Evolutionary conservation across 495 filamentous ascomycete species (phyloP).

Genomic region (Xylaria scruposa): DNA sequence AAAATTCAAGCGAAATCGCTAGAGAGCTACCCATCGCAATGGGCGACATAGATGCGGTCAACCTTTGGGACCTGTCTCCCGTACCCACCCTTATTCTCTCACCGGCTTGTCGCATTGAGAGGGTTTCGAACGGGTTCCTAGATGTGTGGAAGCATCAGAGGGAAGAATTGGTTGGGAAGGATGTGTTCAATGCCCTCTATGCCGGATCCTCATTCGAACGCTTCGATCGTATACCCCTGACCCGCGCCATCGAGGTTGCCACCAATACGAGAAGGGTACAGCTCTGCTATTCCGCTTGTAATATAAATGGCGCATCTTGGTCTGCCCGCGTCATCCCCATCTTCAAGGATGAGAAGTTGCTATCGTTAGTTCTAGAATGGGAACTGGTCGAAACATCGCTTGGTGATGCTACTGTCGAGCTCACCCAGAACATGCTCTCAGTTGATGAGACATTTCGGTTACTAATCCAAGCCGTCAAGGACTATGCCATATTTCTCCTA

Average conservation of each 20-base stretch:
- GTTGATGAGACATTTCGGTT: slow-evolving; percentile 65
- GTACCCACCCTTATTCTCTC: slow-evolving; percentile 59
- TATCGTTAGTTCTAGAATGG: slow-evolving; percentile 58
- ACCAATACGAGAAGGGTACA: slow-evolving; percentile 45
- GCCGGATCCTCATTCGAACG: slow-evolving; percentile 44
- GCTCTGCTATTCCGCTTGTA: slow-evolving; percentile 36
- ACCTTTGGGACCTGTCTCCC: slow-evolving; percentile 58
- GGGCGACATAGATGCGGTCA: slow-evolving; percentile 10
- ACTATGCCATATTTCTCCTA: slow-evolving; percentile 73
- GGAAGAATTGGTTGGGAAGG: slow-evolving; percentile 49
- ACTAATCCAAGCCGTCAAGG: slow-evolving; percentile 68
- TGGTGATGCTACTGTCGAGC: slow-evolving; percentile 44
- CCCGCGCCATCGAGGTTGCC: slow-evolving; percentile 53
- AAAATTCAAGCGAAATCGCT: not conserved
- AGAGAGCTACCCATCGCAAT: slow-evolving; percentile 1
- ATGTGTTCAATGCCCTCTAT: slow-evolving; percentile 51
- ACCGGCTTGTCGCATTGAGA: slow-evolving; percentile 50
- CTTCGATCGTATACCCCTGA: slow-evolving; percentile 48
- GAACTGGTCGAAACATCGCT: slow-evolving; percentile 39
- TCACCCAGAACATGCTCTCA: slow-evolving; percentile 49
- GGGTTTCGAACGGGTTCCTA: slow-evolving; percentile 59
- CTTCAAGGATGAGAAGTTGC: slow-evolving; percentile 52
- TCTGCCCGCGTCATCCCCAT: slow-evolving; percentile 59
- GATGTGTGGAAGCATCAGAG: slow-evolving; percentile 44
- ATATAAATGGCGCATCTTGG: slow-evolving; percentile 37